Evolutionary conservation across 2,329 filamentous ascomycete species (phyloP).

Genomic region (Xylaria sp.): DNA sequence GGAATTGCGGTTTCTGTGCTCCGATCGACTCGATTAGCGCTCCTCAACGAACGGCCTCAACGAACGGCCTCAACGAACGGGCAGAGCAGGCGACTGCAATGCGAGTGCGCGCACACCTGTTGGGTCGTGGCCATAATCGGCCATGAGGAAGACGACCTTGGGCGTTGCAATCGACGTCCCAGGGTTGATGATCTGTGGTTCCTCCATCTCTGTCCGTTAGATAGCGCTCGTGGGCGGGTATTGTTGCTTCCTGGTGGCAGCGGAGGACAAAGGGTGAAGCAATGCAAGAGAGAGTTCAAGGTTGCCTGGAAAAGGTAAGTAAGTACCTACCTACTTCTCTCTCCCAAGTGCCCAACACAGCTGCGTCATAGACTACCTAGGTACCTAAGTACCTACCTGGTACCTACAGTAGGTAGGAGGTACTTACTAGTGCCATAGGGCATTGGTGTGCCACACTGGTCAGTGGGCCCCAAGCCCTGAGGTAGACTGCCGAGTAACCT

Average conservation of each 20-base stretch:
- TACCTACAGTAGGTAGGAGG: no score
- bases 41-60: not conserved
- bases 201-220: constrained; percentile 33
- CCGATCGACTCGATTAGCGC: not conserved
- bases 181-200: constrained; percentile 33
- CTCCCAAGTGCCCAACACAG: no score
- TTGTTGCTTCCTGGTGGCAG: not conserved
- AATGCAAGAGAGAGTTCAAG: no score
- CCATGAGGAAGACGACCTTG: constrained; percentile 56
- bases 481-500: no score
- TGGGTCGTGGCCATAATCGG: constrained; percentile 61
- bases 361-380: no score
- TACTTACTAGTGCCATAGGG: no score
- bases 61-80: not conserved
- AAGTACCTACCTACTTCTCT: no score
- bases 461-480: no score
- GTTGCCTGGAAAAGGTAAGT: no score
- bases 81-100: not conserved
- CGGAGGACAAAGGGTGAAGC: not conserved
- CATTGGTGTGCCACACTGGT: no score
- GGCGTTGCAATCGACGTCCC: constrained; percentile 30
- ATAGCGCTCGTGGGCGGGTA: not conserved
- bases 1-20: constrained; percentile 55
- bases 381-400: no score
- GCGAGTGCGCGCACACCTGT: constrained; percentile 47